A percentile compares a stretch with the other conserved stretches of the same genome.
Evolutionary conservation across 2,329 filamentous ascomycete genomes (phyloP).

Genomic region (Penicillium sp.): DNA sequence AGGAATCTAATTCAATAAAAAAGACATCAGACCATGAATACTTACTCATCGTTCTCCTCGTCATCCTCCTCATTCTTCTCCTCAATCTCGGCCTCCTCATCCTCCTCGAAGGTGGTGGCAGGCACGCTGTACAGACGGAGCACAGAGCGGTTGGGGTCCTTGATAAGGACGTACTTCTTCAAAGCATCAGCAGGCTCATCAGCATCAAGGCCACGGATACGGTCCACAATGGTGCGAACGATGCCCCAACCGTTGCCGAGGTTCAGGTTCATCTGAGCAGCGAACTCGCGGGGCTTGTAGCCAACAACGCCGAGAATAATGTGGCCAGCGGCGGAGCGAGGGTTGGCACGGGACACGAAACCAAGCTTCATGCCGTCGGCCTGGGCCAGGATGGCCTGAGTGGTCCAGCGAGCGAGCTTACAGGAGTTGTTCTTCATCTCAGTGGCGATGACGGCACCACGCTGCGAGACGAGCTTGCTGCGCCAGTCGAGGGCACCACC

Average conservation of each 20-base stretch:
- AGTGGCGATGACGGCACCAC: slow-evolving; percentile 94
- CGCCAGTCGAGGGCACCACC: slow-evolving; percentile 97
- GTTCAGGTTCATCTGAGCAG: slow-evolving; percentile 95
- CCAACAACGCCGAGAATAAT: slow-evolving; percentile 92
- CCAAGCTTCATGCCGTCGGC: slow-evolving; percentile 99
- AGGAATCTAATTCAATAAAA: slow-evolving; percentile 12
- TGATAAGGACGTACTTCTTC: slow-evolving; percentile 58
- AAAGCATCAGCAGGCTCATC: slow-evolving; percentile 43
- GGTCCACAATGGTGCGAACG: slow-evolving; percentile 95
- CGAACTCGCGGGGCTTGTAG: slow-evolving; percentile 98
- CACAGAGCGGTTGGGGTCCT: slow-evolving; percentile 96
- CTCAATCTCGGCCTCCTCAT: slow-evolving; percentile 64
- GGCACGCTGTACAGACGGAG: slow-evolving; percentile 92
- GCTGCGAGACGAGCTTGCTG: slow-evolving; percentile 88
- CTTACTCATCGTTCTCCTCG: slow-evolving; percentile 51
- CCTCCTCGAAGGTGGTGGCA: slow-evolving; percentile 83
- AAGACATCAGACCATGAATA: slow-evolving; percentile 16
- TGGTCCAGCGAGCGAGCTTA: slow-evolving; percentile 97
- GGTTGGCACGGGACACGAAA: slow-evolving; percentile 92
- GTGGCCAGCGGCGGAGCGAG: slow-evolving; percentile 89
- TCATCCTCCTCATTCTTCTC: slow-evolving; percentile 56
- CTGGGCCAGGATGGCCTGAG: slow-evolving; percentile 92
- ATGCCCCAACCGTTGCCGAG: slow-evolving; percentile 98
- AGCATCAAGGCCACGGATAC: slow-evolving; percentile 50
- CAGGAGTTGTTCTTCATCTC: slow-evolving; percentile 99